Evolutionary conservation across 495 filamentous ascomycete species (phyloP).

Genomic region (Filosporella fistucella): DNA sequence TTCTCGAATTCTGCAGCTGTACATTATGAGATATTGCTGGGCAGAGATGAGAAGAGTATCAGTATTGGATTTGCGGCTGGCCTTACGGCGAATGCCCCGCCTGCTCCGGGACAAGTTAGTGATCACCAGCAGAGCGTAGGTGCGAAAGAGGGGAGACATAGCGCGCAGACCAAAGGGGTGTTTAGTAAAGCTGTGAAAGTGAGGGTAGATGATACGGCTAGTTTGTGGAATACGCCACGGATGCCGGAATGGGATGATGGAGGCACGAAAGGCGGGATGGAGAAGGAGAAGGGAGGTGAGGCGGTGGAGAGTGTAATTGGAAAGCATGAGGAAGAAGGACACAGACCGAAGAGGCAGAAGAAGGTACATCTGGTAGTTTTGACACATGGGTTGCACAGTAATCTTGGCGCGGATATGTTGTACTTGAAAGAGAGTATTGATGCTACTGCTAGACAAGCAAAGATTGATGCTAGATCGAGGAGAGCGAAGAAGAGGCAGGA

Average conservation of each 20-base stretch:
- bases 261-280: constrained; percentile 19
- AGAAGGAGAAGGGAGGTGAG: constrained; percentile 7
- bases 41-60: constrained; percentile 78
- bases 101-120: constrained; percentile 61
- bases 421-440: constrained; percentile 97
- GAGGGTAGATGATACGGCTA: constrained; percentile 79
- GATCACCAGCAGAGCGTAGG: constrained; percentile 59
- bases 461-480: constrained; percentile 52
- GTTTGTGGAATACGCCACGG: constrained; percentile 85
- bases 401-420: constrained; percentile 95
- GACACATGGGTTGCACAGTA: constrained; percentile 94
- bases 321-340: constrained; percentile 16
- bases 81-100: constrained; percentile 29
- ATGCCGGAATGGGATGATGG: constrained; percentile 61
- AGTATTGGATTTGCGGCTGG: constrained; percentile 51
- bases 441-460: constrained; percentile 65
- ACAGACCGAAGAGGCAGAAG: constrained; percentile 46
- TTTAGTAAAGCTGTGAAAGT: constrained; percentile 73
- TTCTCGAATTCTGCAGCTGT: constrained; percentile 86
- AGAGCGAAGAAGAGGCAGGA: constrained; percentile 39
- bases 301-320: constrained; percentile 16
- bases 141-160: constrained; percentile 42
- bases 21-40: constrained; percentile 83
- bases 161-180: constrained; percentile 62
- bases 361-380: constrained; percentile 87